A percentile compares a stretch with the other conserved stretches of the same genome.
Evolutionary conservation across 2,329 filamentous ascomycete species (phyloP).

Genomic region (Colletotrichum truncatum): DNA sequence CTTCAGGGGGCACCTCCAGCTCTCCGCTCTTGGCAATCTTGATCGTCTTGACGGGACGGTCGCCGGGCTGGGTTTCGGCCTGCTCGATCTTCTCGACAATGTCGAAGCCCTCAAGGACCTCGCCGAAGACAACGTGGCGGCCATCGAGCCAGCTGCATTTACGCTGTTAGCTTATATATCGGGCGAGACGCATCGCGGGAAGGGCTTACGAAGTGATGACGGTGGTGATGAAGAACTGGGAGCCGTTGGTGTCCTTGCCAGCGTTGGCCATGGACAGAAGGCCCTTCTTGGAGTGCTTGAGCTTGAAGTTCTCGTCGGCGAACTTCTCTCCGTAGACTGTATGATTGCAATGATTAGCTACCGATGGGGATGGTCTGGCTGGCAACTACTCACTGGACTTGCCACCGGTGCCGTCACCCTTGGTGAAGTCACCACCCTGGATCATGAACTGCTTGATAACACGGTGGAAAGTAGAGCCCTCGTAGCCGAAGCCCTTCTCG

Average conservation of each 20-base stretch:
- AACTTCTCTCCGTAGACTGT: constrained; percentile 87
- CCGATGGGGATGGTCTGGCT: background rate
- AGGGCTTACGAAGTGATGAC: constrained; percentile 75
- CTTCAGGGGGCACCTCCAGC: constrained; percentile 85
- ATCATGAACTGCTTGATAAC: constrained; percentile 94
- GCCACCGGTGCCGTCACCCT: constrained; percentile 82
- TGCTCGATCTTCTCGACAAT: constrained; percentile 83
- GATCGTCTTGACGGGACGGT: constrained; percentile 75
- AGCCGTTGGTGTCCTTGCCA: constrained; percentile 86
- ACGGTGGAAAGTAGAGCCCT: constrained; percentile 86
- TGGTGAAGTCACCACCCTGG: constrained; percentile 90
- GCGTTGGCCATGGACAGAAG: constrained; percentile 87
- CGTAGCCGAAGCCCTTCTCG: constrained; percentile 87
- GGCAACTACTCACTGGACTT: constrained; percentile 75
- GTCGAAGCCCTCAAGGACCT: constrained; percentile 87
- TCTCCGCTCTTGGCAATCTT: constrained; percentile 88
- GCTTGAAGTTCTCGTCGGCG: constrained; percentile 93
- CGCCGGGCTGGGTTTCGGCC: constrained; percentile 68
- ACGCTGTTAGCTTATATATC: constrained; percentile 8
- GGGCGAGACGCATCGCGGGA: background rate
- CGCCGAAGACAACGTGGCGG: constrained; percentile 87
- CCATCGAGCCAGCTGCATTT: constrained; percentile 78
- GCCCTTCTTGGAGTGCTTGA: constrained; percentile 89
- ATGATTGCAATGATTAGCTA: background rate
- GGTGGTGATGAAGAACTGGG: constrained; percentile 92